phyloP scores from a whole-genome alignment of 2,329 filamentous ascomycete genomes.

The Didymella segeticola region DNA sequence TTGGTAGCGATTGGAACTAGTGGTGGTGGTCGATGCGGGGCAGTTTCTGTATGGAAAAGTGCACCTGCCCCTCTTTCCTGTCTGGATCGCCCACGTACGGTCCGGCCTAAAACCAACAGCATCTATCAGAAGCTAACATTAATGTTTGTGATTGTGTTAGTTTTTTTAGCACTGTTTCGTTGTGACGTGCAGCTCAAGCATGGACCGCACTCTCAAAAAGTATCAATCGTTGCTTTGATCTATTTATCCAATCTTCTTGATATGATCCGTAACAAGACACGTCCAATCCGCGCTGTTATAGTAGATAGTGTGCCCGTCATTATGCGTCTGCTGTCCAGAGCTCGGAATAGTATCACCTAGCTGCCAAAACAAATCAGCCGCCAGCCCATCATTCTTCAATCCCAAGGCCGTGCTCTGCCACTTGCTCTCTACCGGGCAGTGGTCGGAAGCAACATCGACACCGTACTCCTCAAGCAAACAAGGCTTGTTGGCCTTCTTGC shows the following conservation, averaged over 20 bases:
- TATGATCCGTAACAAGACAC: conserved; percentile 28
- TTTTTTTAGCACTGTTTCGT: too few relatives aligned
- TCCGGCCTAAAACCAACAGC: too few relatives aligned
- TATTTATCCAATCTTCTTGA: conserved; percentile 21
- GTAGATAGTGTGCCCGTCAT: conserved; percentile 65
- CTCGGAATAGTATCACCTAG: conserved; percentile 57
- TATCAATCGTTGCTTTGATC: neutral
- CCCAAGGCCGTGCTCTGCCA: conserved; percentile 61
- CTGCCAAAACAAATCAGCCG: conserved; percentile 58
- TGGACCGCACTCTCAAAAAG: too few relatives aligned
- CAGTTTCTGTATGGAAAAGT: too few relatives aligned
- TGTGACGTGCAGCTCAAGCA: too few relatives aligned
- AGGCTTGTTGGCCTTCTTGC: conserved; percentile 55
- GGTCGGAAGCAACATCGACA: conserved; percentile 58
- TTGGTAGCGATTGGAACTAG: too few relatives aligned
- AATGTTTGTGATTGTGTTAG: neutral
- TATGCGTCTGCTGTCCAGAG: conserved; percentile 58
- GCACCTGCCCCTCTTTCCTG: too few relatives aligned
- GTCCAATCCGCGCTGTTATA: conserved; percentile 49
- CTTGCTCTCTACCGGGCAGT: conserved; percentile 53
- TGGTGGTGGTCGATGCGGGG: too few relatives aligned
- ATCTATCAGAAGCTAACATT: too few relatives aligned
- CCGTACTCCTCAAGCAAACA: conserved; percentile 64
- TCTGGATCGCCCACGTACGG: too few relatives aligned
- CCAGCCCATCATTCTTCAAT: conserved; percentile 58